Evolutionary conservation across 345 rosid genomes (phyloP).

Genomic region (Theobroma cacao): DNA sequence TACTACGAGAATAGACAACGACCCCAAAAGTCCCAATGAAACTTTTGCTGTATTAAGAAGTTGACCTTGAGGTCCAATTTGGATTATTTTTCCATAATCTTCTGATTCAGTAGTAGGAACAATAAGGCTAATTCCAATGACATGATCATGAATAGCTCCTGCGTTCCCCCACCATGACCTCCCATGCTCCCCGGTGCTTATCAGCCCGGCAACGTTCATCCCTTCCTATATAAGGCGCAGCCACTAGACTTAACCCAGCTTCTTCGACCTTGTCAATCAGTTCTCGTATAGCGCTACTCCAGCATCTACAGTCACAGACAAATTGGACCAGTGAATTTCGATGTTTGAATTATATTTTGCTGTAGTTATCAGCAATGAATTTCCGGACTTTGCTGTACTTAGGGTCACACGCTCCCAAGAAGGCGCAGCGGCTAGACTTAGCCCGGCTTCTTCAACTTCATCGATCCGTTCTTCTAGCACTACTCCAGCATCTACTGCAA

Average conservation of each 20-base stretch:
- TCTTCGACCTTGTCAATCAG: slow-evolving; percentile 63
- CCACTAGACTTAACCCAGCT: slow-evolving; percentile 57
- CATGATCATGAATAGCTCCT: slow-evolving; percentile 69
- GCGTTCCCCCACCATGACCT: slow-evolving; percentile 74
- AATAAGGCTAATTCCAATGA: slow-evolving; percentile 46
- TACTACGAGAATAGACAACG: slow-evolving; percentile 46
- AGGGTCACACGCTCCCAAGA: slow-evolving; percentile 15
- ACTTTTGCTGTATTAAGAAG: slow-evolving; percentile 62
- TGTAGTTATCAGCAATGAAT: slow-evolving; percentile 61
- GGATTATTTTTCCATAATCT: slow-evolving; percentile 44
- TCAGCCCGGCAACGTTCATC: slow-evolving; percentile 62
- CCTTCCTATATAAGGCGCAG: slow-evolving; percentile 88
- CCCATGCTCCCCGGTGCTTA: slow-evolving; percentile 80
- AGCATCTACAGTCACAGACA: slow-evolving; percentile 63
- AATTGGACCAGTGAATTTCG: slow-evolving; percentile 39
- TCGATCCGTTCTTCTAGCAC: slow-evolving; percentile 51
- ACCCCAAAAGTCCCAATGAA: slow-evolving; percentile 77
- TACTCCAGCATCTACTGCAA: slow-evolving; percentile 59
- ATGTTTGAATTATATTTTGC: slow-evolving; percentile 40
- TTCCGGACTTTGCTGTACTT: neutral
- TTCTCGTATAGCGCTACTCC: slow-evolving; percentile 61
- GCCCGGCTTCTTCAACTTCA: slow-evolving; percentile 52
- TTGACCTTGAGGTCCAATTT: slow-evolving; percentile 29
- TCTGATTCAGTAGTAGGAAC: slow-evolving; percentile 48
- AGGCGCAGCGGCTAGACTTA: slow-evolving; percentile 65